A percentile compares a stretch with the other conserved stretches of the same genome.
phyloP scores from a whole-genome alignment of 2,329 filamentous ascomycete species.

The Fusarium pseudoanthophilum region DNA sequence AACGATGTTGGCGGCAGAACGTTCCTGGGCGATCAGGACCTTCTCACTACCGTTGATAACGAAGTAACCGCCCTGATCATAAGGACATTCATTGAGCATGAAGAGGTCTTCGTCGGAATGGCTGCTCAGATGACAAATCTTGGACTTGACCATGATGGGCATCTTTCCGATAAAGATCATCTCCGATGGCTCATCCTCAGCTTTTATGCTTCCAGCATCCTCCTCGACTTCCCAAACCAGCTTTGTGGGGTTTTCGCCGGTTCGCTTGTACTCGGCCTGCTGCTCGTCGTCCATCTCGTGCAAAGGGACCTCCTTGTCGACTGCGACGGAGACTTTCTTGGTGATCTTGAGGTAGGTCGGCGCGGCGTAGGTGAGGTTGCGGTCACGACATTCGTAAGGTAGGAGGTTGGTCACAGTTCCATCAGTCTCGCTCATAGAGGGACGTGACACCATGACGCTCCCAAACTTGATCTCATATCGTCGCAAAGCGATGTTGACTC shows the following conservation, averaged over 20 bases:
- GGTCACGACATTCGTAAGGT: slow-evolving; percentile 93
- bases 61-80: slow-evolving; percentile 98
- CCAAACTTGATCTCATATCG: slow-evolving; percentile 97
- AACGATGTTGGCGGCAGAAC: slow-evolving; percentile 97
- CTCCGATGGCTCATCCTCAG: slow-evolving; percentile 67
- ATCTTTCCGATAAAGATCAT: slow-evolving; percentile 94
- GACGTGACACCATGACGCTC: slow-evolving; percentile 86
- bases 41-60: slow-evolving; percentile 99
- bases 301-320: slow-evolving; percentile 75
- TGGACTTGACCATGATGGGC: slow-evolving; percentile 97
- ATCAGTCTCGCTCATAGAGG: slow-evolving; percentile 92
- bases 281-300: slow-evolving; percentile 76
- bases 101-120: slow-evolving; percentile 89
- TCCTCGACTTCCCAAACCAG: slow-evolving; percentile 72
- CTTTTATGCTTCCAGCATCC: slow-evolving; percentile 63
- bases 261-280: slow-evolving; percentile 63
- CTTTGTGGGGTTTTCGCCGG: slow-evolving; percentile 67
- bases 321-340: slow-evolving; percentile 84
- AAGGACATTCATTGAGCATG: slow-evolving; percentile 94
- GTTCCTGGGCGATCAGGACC: slow-evolving; percentile 96
- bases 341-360: slow-evolving; percentile 90
- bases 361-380: slow-evolving; percentile 94
- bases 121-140: slow-evolving; percentile 89
- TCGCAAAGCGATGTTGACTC: slow-evolving; percentile 84
- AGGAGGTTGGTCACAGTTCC: slow-evolving; percentile 86